Percentiles rank a stretch among this genome's conserved stretches.
phyloP scores from a whole-genome alignment of 768 basidiomycete genomes.

The Auriscalpium microsporum region DNA sequence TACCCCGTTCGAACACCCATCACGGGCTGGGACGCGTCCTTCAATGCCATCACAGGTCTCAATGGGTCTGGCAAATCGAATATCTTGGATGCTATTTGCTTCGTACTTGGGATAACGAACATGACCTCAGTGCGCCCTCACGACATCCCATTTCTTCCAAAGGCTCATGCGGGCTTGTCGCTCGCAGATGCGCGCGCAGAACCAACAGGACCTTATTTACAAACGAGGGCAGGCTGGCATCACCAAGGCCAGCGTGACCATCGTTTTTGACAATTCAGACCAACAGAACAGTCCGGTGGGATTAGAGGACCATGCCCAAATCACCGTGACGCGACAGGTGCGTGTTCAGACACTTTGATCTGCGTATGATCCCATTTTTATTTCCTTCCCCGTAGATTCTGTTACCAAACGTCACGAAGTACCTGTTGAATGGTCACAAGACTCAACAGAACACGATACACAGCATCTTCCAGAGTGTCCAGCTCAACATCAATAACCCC shows the following conservation, averaged over 20 bases:
- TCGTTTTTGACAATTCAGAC: conserved; percentile 98
- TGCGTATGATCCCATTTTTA: background rate
- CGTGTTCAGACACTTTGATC: conserved; percentile 13
- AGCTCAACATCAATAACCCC: conserved; percentile 98
- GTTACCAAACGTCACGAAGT: conserved; percentile 89
- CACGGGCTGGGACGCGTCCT: conserved; percentile 93
- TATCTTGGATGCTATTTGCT: conserved; percentile 98
- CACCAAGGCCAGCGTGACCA: conserved; percentile 94
- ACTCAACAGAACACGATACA: conserved; percentile 78
- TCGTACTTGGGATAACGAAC: conserved; percentile 95
- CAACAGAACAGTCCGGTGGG: conserved; percentile 75
- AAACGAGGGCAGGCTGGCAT: conserved; percentile 97
- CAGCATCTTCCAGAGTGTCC: conserved; percentile 90
- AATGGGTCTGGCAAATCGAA: conserved; percentile 98
- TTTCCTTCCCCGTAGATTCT: conserved; percentile 52
- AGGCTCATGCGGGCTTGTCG: background rate
- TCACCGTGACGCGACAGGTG: conserved; percentile 95
- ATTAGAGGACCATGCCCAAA: conserved; percentile 70
- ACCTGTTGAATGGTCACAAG: conserved; percentile 94
- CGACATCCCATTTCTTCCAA: background rate
- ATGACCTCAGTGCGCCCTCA: conserved; percentile 65
- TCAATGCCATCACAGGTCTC: conserved; percentile 96
- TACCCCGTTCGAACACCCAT: conserved; percentile 96
- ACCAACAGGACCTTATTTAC: conserved; percentile 97
- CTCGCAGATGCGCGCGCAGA: conserved; percentile 81